These are phyloP conservation scores for Elongisporangium prolatum DNA, from an alignment of 352 stramenopile genomes.

Conservation along the genomic window DNA sequence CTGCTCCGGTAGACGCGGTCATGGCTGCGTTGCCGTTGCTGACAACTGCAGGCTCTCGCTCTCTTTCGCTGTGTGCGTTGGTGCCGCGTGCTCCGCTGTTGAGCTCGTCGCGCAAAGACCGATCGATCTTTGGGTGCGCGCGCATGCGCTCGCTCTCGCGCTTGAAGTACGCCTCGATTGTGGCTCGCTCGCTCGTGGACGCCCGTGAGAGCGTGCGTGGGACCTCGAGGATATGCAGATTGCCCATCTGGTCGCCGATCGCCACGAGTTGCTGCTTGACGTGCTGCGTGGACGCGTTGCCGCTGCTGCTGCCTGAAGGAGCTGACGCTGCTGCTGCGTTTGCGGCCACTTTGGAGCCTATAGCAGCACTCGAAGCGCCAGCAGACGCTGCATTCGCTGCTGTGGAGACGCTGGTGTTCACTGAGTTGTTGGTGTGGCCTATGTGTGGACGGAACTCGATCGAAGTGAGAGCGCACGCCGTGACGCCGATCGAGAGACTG, in stretches of 20 bases:
- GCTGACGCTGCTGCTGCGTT: conserved; percentile 7
- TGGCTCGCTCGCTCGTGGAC: conserved; percentile 65
- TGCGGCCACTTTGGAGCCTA: conserved; percentile 13
- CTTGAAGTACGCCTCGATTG: conserved; percentile 89
- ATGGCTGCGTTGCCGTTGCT: conserved; percentile 14
- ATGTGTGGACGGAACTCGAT: conserved; percentile 66
- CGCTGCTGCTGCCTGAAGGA: conserved; percentile 6
- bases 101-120: conserved; percentile 3
- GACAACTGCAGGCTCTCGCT: background rate
- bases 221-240: conserved; percentile 92
- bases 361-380: conserved; percentile 6
- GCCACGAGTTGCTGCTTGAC: conserved; percentile 89
- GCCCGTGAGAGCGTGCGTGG: conserved; percentile 84
- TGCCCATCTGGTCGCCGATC: conserved; percentile 89
- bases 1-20: conserved; percentile 1
- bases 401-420: background rate
- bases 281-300: conserved; percentile 15
- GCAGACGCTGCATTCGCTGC: conserved; percentile 5
- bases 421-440: conserved; percentile 10
- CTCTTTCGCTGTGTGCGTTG: background rate
- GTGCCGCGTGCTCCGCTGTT: conserved; percentile 3
- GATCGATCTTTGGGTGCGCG: conserved; percentile 18
- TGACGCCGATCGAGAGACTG: conserved; percentile 75
- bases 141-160: conserved; percentile 81
- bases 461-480: conserved; percentile 84